phyloP scores from a whole-genome alignment of 2,329 filamentous ascomycete species.

The Akanthomyces uredinophilus region DNA sequence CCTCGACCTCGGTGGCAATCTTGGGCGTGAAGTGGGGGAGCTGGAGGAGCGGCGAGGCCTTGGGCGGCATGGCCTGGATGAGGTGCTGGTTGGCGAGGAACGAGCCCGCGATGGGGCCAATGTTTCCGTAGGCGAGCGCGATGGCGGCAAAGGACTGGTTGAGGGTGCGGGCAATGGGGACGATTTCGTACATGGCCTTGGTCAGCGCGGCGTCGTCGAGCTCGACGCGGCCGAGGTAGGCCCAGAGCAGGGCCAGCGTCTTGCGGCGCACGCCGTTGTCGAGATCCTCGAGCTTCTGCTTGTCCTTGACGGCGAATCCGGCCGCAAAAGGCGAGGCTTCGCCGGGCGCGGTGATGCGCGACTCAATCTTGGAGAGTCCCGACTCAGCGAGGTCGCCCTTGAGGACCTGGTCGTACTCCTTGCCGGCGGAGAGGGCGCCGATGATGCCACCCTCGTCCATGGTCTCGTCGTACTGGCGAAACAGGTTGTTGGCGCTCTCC shows the following conservation, averaged over 20 bases:
- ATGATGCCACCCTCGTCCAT: slow-evolving; percentile 78
- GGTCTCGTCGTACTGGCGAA: slow-evolving; percentile 84
- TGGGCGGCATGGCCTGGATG: slow-evolving; percentile 82
- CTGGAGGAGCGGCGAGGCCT: slow-evolving; percentile 82
- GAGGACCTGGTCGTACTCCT: slow-evolving; percentile 75
- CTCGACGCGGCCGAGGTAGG: slow-evolving; percentile 84
- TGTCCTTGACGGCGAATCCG: slow-evolving; percentile 68
- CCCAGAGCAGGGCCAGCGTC: slow-evolving; percentile 85
- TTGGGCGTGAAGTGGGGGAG: slow-evolving; percentile 77
- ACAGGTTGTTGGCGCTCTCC: slow-evolving; percentile 89
- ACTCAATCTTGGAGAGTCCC: slow-evolving; percentile 78
- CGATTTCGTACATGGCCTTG: slow-evolving; percentile 82
- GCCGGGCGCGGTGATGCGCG: slow-evolving; percentile 64
- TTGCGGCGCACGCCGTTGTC: slow-evolving; percentile 80
- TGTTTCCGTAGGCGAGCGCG: slow-evolving; percentile 79
- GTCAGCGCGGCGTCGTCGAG: slow-evolving; percentile 73
- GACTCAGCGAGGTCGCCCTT: slow-evolving; percentile 74
- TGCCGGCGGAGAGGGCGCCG: slow-evolving; percentile 73
- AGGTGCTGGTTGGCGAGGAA: slow-evolving; percentile 80
- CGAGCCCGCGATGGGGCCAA: slow-evolving; percentile 73
- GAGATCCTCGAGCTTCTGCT: slow-evolving; percentile 68
- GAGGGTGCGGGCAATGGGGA: slow-evolving; percentile 77
- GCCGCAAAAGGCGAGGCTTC: slow-evolving; percentile 44
- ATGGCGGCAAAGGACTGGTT: slow-evolving; percentile 86
- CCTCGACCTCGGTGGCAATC: slow-evolving; percentile 63